Conservation (phyloP, 768 basidiomycete genomes). For the Xanthoconium purpureum region DNA sequence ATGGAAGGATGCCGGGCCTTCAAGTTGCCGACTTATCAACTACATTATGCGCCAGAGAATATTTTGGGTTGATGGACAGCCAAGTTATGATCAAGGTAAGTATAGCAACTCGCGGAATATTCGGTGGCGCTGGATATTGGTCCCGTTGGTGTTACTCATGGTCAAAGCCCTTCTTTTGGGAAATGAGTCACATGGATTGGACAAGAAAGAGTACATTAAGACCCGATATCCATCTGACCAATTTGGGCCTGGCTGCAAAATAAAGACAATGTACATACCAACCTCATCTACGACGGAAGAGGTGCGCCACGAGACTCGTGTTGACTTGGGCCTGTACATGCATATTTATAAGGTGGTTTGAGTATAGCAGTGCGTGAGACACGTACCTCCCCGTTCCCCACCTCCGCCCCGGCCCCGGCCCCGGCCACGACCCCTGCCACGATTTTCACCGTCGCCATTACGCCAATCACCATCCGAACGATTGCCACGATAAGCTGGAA, state of each 20-base stretch:
- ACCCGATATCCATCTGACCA: not conserved
- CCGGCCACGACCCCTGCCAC: conserved; percentile 41
- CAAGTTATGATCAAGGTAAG: not conserved
- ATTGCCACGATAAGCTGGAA: conserved; percentile 17
- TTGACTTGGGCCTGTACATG: conserved; percentile 16
- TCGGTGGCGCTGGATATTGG: not conserved
- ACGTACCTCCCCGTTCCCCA: conserved; percentile 41
- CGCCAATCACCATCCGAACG: conserved; percentile 45
- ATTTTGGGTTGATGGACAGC: not conserved
- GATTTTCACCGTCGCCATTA: conserved; percentile 41
- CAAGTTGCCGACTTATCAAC: not conserved
- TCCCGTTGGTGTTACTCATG: not conserved
- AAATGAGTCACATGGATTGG: conserved; percentile 5
- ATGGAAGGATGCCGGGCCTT: not conserved
- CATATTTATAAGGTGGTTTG: not conserved
- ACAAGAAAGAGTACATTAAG: not conserved
- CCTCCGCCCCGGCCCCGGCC: conserved; percentile 43
- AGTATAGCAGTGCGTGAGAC: not conserved
- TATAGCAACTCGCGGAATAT: not conserved
- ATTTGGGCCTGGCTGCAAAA: not conserved
- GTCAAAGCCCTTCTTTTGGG: not conserved
- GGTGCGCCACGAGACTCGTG: conserved; percentile 21
- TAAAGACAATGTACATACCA: not conserved
- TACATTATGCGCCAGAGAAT: not conserved
- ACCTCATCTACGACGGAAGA: conserved; percentile 14